Conservation (phyloP, 257 asterid species). For the Nyctanthes arbortristis region DNA sequence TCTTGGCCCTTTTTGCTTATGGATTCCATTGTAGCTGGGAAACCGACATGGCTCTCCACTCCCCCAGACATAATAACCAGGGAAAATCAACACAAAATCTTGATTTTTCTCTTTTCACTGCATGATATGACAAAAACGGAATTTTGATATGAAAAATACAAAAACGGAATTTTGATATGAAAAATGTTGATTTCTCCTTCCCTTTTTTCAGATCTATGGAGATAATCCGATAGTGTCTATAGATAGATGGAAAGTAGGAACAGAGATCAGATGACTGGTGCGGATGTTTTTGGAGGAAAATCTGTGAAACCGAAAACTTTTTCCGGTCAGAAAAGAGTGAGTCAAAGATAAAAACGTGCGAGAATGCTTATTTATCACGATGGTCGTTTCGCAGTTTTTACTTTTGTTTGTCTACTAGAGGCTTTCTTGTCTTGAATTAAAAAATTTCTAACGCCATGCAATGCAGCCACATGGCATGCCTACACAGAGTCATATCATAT, state of each 20-base stretch:
- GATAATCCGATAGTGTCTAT: neutral
- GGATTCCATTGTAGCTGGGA: conserved; percentile 48
- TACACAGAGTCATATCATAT: too few relatives aligned
- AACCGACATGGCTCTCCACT: conserved; percentile 57
- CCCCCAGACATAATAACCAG: conserved; percentile 44
- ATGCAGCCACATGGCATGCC: too few relatives aligned
- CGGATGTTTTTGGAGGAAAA: conserved; percentile 42
- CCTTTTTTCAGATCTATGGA: conserved; percentile 40
- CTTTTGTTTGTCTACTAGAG: too few relatives aligned
- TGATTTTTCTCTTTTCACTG: conserved; percentile 19
- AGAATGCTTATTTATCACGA: conserved; percentile 22
- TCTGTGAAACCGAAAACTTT: conserved; percentile 36
- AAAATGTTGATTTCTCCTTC: too few relatives aligned
- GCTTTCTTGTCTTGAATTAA: too few relatives aligned
- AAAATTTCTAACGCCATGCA: conserved; percentile 1
- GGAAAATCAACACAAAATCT: neutral
- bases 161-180: too few relatives aligned
- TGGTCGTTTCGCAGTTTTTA: neutral
- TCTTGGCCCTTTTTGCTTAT: conserved; percentile 22
- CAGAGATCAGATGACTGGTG: conserved; percentile 6
- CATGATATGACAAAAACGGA: neutral
- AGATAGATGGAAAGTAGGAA: neutral
- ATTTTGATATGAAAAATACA: too few relatives aligned
- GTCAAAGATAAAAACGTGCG: neutral
- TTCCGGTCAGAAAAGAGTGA: neutral